Evolutionary conservation across 148 eudicot genomes (phyloP), one percentile per base, ranked within the genome.

Genomic region (Salicornia ramosissima): DNA sequence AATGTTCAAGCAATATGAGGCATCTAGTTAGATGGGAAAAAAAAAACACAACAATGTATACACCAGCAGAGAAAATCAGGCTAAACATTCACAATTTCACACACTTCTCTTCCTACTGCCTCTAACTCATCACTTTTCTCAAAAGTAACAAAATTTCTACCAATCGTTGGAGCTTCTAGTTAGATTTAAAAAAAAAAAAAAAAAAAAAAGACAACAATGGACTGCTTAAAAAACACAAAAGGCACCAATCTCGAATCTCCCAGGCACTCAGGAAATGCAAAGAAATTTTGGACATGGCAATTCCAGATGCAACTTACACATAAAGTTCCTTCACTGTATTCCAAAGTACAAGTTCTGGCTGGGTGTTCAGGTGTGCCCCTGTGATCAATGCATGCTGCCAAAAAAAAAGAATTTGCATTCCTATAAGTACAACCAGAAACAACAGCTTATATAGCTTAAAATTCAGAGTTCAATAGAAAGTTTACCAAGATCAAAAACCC

Each of bases 361-460:
- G 98, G 98, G 76, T 79, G 81, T 72, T 93, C 92, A 21, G 90
- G 92, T 11, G 98, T 93, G 56, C 98, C 98, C 80, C 96, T 81
- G 33, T 93, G 98, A 77, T 93, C 98, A 71, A 93, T 84, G 86
- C 98, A 93, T 21, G 98, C 98, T 93, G 88, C n/a, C n/a, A n/a
- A n/a, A n/a, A 68, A 16, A 64, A 77, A 63, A 33, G 71, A 73
- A 80, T 13, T n/a, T n/a, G n/a, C 26, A 61, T 8, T n/a, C 54
- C 15, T 30, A 31, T 57, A 4, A 73, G 65, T 2, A 52, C 34
- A 28, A 39, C 51, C 68, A 67, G 39, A 52, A 54, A 59, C 19
- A 12, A 46, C 16, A 4, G 50, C 28, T 45, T 24, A 24, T 21
- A 61, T 18, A 65, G 34, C 43, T 36, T 11, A 28, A n/a, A 54